Evolutionary conservation across 2,329 filamentous ascomycete species (phyloP).

Genomic region (Exophiala dermatitidis): DNA sequence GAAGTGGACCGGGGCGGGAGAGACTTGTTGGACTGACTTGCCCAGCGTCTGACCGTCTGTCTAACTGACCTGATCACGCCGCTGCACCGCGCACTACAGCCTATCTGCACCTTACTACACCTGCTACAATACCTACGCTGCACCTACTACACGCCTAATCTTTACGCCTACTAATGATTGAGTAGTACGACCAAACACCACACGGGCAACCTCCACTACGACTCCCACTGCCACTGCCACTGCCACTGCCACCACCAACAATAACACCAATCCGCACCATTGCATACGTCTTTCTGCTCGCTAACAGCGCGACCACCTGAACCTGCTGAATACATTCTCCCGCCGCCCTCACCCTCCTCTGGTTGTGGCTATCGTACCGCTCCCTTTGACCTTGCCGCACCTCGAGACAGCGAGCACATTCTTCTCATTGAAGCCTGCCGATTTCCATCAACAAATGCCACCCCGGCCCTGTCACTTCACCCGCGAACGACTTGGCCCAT

Average conservation of each 20-base stretch:
- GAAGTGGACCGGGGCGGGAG: background rate
- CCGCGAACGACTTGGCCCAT: conserved; percentile 7
- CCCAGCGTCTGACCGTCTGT: too few species aligned
- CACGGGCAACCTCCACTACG: background rate
- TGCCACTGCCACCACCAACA: background rate
- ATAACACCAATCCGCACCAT: background rate
- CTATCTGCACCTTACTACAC: too few species aligned
- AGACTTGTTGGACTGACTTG: background rate
- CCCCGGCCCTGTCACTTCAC: conserved; percentile 8
- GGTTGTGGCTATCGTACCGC: background rate
- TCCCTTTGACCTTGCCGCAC: conserved; percentile 2
- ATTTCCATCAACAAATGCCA: conserved; percentile 18
- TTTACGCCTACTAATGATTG: too few species aligned
- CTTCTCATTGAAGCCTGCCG: conserved; percentile 2
- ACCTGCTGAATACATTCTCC: background rate
- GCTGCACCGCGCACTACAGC: too few species aligned
- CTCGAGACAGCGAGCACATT: conserved; percentile 8
- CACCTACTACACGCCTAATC: too few species aligned
- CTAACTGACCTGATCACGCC: too few species aligned
- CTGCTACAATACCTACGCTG: too few species aligned
- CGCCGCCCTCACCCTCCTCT: background rate
- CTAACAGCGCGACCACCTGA: background rate
- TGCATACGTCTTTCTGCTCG: background rate
- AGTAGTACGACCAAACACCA: background rate
- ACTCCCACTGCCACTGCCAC: conserved; percentile 1